Base-by-base conservation (phyloP, 2,329 filamentous ascomycete species). In the Xylaria sp. region DNA sequence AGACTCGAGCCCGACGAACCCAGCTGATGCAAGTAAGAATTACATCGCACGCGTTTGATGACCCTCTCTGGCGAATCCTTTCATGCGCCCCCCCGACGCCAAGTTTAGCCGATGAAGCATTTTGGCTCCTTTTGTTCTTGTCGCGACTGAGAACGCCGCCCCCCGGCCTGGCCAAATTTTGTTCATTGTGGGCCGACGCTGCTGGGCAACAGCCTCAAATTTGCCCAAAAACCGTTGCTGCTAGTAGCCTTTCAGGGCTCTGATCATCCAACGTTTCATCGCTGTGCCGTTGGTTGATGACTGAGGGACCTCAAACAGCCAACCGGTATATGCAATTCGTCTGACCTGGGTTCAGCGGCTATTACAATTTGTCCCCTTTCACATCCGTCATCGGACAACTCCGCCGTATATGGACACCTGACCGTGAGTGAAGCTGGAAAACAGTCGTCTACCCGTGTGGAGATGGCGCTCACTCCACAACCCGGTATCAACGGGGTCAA, bases 401-500 rank as follows among this genome's bases (percentile, higher is more conserved):
- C 61, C 56, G 50, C 58, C 60, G 61, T 67, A 48, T 43, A 70
- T 71, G 67, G 70, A 66, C 60, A 64, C 62, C 60, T 67, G 39
- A 39, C 48, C 36, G 63, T 56, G 61, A 62, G 34, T 58, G 46
- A 60, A 62, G 55, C 65, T 65, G 53, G 41, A 41, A 45, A 66
- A 55, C 48, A 64, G 32, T 63, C 32, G 56, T 58, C 55, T 50
- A 58, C 41, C 65, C 58, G 59, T 68, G 72, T 62, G 71, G 72
- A 70, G 70, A 77, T 77, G 76, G 73, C 76, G 56, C 72, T 77
- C 68, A 72, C 70, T 70, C 73, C 73, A 52, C 76, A 76, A 34
- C 43, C 70, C 48, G 73, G 71, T 20, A 67, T 70, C 71, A 75
- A 73, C 70, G 73, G 72, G 63, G 69, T 72, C 48, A 75, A 72